Evolutionary conservation across 2,329 filamentous ascomycete genomes (phyloP), one percentile per base, ranked within the genome.

Genomic region (Monilinia polystroma): DNA sequence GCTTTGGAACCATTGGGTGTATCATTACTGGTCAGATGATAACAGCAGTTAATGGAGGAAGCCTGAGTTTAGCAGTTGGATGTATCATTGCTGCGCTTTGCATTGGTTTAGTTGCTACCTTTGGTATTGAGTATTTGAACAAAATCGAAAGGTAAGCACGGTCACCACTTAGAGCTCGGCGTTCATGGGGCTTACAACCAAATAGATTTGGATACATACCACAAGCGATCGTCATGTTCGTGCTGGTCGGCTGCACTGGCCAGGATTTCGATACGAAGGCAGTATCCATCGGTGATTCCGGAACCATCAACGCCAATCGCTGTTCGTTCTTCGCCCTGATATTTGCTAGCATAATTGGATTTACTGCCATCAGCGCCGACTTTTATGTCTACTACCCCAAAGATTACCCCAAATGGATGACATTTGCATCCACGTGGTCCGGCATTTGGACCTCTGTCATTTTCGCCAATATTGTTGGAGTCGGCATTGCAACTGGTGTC

Each of bases 1-100:
- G 85, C 5, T 89, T 88, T 71, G 80, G 81, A n/a, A 77, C 88
- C 72, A 84, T 90, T 68, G 84, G 87, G 72, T 86, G 66, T 60
- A 66, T 71, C 57, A 66, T 71, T 52, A 68, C 67, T 32, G 69
- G 69, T 16, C 69, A 71, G 51, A 68, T 71, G 56, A 68, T 71
- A 20, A 69, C 69, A 62, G 68, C 69, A 18, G 69, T 71, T 20
- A 66, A 67, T 63, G 67, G 66, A 57, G 57, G 23, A 1, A 26
- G 57, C 20, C 55, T 57, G 20, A 52, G 57, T 51, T 52, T 66
- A 45, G 58, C 23, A 32, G 55, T 62, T 45, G 57, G 66, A 38
- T 51, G 54, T 55, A 52, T 73, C 74, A 67, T 71, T 63, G 64
- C 63, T 18, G 68, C 69, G 18, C 54, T 70, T 26, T 70, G 67